phyloP scores from a whole-genome alignment of 805 yeast species.

The Zygotorulaspora florentina region DNA sequence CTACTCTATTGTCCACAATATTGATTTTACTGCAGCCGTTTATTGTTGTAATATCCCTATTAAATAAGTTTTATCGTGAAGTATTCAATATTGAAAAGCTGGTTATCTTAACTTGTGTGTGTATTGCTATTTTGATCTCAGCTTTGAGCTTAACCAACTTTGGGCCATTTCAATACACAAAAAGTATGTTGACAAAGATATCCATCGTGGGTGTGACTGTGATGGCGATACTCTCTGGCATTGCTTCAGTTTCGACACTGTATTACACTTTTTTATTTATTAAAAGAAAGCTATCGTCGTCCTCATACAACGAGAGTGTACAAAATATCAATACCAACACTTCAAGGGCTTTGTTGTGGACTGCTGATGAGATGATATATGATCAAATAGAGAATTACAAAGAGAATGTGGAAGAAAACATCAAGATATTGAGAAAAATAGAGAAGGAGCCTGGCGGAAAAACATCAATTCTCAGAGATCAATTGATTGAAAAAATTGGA shows the following conservation, averaged over 20 bases:
- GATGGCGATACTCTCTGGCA: conserved; percentile 33
- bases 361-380: conserved; percentile 18
- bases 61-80: conserved; percentile 33
- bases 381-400: conserved; percentile 21
- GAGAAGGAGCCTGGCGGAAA: conserved; percentile 17
- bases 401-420: conserved; percentile 17
- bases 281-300: conserved; percentile 1
- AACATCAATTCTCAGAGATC: conserved; percentile 11
- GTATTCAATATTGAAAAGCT: conserved; percentile 22
- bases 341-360: conserved; percentile 23
- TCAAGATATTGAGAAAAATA: conserved; percentile 15
- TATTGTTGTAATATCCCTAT: conserved; percentile 24
- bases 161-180: conserved; percentile 31
- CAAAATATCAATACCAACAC: conserved; percentile 12
- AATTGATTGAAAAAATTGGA: conserved; percentile 26
- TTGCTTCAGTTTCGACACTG: conserved; percentile 33
- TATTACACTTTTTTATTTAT: conserved; percentile 25
- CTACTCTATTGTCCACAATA: conserved; percentile 19
- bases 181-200: conserved; percentile 30
- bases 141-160: conserved; percentile 16
- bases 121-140: conserved; percentile 13
- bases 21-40: conserved; percentile 32
- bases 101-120: conserved; percentile 19
- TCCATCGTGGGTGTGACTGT: conserved; percentile 33
- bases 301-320: background rate